A percentile compares a stretch with the other conserved stretches of the same genome.
phyloP scores from a whole-genome alignment of 768 basidiomycete genomes.

The Leccinum pellstonianum region DNA sequence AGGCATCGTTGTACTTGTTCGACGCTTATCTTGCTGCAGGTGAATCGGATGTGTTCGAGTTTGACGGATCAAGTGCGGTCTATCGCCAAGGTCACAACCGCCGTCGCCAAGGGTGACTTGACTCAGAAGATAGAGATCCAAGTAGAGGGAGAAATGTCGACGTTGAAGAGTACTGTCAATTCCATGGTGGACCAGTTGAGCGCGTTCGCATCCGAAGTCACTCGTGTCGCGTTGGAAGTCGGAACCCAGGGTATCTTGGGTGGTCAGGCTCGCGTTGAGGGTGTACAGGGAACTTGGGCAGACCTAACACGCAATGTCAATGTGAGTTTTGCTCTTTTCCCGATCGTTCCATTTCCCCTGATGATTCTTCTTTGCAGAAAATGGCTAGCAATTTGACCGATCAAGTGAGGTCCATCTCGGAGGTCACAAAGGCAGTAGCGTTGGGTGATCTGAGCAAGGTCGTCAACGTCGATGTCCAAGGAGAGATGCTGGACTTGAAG shows the following conservation, averaged over 20 bases:
- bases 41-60: slow-evolving; percentile 80
- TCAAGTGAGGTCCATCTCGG: slow-evolving; percentile 90
- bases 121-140: slow-evolving; percentile 92
- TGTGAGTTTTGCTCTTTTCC: slow-evolving; percentile 38
- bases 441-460: slow-evolving; percentile 79
- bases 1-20: neutral
- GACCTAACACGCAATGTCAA: slow-evolving; percentile 90
- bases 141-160: slow-evolving; percentile 84
- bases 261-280: slow-evolving; percentile 86
- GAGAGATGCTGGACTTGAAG: slow-evolving; percentile 89
- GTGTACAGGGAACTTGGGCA: slow-evolving; percentile 92
- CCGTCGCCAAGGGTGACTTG: slow-evolving; percentile 88
- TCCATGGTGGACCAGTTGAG: slow-evolving; percentile 93
- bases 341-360: neutral
- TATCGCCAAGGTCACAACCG: slow-evolving; percentile 83
- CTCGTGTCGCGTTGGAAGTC: slow-evolving; percentile 82
- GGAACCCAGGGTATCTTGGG: slow-evolving; percentile 90
- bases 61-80: slow-evolving; percentile 80
- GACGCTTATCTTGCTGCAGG: slow-evolving; percentile 37
- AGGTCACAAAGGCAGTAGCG: slow-evolving; percentile 77
- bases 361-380: slow-evolving; percentile 48
- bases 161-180: slow-evolving; percentile 81
- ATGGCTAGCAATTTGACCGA: slow-evolving; percentile 85
- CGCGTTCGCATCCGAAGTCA: slow-evolving; percentile 82
- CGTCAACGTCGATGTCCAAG: slow-evolving; percentile 90